phyloP scores from a whole-genome alignment of 202 grass and related monocot genomes.

The Saccharum hybrid region DNA sequence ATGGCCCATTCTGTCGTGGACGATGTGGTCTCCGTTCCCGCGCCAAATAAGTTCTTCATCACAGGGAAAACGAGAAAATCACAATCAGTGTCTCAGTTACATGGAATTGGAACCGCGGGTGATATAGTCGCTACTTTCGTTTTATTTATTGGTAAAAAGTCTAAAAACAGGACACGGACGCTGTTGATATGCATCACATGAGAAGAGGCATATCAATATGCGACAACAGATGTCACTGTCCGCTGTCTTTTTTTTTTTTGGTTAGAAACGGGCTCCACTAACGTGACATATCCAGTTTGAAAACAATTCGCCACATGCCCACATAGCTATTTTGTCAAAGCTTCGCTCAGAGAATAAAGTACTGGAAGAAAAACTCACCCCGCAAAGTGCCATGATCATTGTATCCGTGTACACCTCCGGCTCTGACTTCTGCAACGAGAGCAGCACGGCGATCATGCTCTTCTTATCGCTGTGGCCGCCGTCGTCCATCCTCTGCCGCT shows the following conservation, averaged over 20 bases:
- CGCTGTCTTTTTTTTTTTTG: too few relatives aligned
- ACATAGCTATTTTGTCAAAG: neutral
- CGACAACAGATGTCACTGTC: too few relatives aligned
- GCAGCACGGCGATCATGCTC: conserved; percentile 49
- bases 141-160: too few relatives aligned
- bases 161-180: neutral
- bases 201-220: too few relatives aligned
- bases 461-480: conserved; percentile 41
- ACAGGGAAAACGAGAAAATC: neutral
- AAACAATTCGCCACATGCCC: neutral
- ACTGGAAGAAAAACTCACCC: conserved; percentile 21
- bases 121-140: too few relatives aligned
- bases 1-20: conserved; percentile 66
- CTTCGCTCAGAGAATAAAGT: neutral
- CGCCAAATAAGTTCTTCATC: conserved; percentile 44
- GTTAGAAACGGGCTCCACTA: too few relatives aligned
- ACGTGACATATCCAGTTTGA: too few relatives aligned
- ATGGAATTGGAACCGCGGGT: too few relatives aligned
- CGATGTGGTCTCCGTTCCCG: conserved; percentile 38
- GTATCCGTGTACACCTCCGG: neutral
- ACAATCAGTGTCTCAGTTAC: neutral
- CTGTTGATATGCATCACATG: neutral
- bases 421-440: too few relatives aligned
- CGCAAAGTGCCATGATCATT: conserved; percentile 38
- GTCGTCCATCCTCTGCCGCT: conserved; percentile 27